Percentiles rank a stretch among this genome's conserved stretches.
phyloP scores from a whole-genome alignment of 2,329 filamentous ascomycete genomes.

The Monilinia fructicola region DNA sequence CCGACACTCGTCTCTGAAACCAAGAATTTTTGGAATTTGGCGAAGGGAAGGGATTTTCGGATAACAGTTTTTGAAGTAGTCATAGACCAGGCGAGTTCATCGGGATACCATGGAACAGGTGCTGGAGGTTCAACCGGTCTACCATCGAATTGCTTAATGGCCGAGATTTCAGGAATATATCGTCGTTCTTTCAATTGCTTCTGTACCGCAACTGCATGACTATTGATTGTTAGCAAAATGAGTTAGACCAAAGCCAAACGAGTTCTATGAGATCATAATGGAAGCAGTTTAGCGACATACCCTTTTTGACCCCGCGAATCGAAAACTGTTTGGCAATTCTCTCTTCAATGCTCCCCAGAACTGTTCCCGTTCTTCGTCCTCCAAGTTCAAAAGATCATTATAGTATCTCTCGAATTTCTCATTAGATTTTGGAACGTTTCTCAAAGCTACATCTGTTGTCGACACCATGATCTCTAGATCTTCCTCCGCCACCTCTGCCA shows the following conservation, averaged over 20 bases:
- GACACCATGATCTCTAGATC: conserved; percentile 41
- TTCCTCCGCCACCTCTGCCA: conserved; percentile 31
- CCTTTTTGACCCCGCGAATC: conserved; percentile 96
- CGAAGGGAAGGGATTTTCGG: conserved; percentile 89
- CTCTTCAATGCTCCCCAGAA: conserved; percentile 84
- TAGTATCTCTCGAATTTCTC: conserved; percentile 86
- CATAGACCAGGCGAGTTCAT: conserved; percentile 95
- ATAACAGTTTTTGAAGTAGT: conserved; percentile 96
- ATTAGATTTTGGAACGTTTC: conserved; percentile 73
- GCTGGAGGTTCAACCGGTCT: conserved; percentile 77
- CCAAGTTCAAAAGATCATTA: conserved; percentile 71
- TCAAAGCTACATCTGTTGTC: conserved; percentile 48
- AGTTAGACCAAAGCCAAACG: conserved; percentile 9
- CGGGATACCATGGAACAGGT: conserved; percentile 88
- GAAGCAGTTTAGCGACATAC: conserved; percentile 46
- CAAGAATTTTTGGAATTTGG: conserved; percentile 94
- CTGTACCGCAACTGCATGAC: conserved; percentile 89
- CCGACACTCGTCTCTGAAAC: conserved; percentile 96
- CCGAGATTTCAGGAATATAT: conserved; percentile 87
- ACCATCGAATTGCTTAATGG: conserved; percentile 80
- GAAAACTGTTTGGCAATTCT: conserved; percentile 94
- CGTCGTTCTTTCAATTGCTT: conserved; percentile 79
- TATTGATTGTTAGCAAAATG: conserved; percentile 41
- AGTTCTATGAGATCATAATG: not conserved
- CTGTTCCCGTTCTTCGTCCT: conserved; percentile 71